phyloP scores from a whole-genome alignment of 371 early-diverging fungal species.

The Blastocladiella emersonii region DNA sequence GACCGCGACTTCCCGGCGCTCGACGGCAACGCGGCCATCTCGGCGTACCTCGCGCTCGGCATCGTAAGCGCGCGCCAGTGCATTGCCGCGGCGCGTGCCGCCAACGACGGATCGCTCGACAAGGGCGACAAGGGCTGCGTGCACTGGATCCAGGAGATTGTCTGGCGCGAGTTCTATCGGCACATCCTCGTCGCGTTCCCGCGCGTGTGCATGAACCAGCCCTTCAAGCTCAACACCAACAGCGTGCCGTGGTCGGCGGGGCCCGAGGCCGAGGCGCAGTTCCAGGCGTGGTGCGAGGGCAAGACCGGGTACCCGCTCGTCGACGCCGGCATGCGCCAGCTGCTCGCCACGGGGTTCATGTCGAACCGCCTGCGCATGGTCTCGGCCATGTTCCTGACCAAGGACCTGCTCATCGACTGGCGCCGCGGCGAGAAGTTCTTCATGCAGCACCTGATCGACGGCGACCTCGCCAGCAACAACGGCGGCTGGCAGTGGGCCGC shows the following conservation, averaged over 20 bases:
- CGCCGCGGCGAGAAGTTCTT: conserved; percentile 43
- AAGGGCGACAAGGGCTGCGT: conserved; percentile 28
- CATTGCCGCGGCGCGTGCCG: conserved; percentile 17
- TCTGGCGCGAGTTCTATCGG: conserved; percentile 52
- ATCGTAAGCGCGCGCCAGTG: conserved; percentile 27
- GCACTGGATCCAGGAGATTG: conserved; percentile 29
- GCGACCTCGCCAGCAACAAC: conserved; percentile 50
- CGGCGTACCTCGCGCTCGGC: conserved; percentile 24
- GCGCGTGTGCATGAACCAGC: conserved; percentile 34
- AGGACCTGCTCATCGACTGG: conserved; percentile 53
- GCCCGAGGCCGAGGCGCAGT: conserved; percentile 10
- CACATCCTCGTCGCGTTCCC: conserved; percentile 42
- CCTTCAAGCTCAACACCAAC: conserved; percentile 37
- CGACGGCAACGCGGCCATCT: conserved; percentile 16
- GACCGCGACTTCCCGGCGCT: conserved; percentile 16
- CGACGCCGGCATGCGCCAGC: conserved; percentile 48
- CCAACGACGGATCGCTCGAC: conserved; percentile 23
- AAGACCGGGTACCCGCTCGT: conserved; percentile 55
- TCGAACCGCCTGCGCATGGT: conserved; percentile 53
- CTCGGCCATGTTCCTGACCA: conserved; percentile 45
- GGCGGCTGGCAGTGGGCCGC: conserved; percentile 66
- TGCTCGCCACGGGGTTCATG: conserved; percentile 42
- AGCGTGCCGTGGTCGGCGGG: conserved; percentile 20
- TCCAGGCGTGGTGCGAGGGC: conserved; percentile 42
- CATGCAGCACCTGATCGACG: conserved; percentile 43